Conservation (phyloP, 768 basidiomycete species). For the Lentinula lateritia region DNA sequence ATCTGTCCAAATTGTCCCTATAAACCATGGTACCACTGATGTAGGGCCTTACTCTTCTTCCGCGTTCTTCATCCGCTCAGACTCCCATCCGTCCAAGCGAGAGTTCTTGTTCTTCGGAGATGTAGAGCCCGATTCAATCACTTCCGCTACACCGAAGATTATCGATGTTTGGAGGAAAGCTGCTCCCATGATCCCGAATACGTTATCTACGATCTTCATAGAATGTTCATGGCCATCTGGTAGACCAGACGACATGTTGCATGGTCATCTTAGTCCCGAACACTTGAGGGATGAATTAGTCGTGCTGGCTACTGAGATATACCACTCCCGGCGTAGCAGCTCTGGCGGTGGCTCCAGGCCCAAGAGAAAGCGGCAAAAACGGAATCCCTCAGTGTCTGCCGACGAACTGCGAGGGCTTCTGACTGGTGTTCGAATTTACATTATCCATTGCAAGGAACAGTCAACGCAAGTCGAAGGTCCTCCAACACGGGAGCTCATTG, state of each 20-base stretch:
- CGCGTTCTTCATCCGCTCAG: constrained; percentile 81
- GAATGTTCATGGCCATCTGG: constrained; percentile 89
- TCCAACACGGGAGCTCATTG: constrained; percentile 63
- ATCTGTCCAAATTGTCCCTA: constrained; percentile 59
- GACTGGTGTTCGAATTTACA: constrained; percentile 59
- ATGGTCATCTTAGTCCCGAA: constrained; percentile 82
- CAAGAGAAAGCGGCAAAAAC: constrained; percentile 30
- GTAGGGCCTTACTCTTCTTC: constrained; percentile 63
- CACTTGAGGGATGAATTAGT: constrained; percentile 74
- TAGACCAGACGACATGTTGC: constrained; percentile 61
- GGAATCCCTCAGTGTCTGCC: constrained; percentile 26
- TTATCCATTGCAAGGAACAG: constrained; percentile 87
- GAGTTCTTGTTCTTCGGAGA: constrained; percentile 96
- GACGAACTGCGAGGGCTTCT: constrained; percentile 49
- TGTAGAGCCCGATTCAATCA: constrained; percentile 79
- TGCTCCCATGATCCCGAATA: constrained; percentile 66
- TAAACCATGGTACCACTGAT: constrained; percentile 66
- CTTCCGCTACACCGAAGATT: constrained; percentile 50
- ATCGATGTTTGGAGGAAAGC: constrained; percentile 76
- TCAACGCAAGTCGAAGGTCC: constrained; percentile 38
- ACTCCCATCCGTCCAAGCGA: constrained; percentile 38
- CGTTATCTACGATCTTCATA: constrained; percentile 79
- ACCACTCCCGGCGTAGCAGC: constrained; percentile 21
- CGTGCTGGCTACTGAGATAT: constrained; percentile 62
- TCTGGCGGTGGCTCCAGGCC: constrained; percentile 27